Conservation (phyloP, 805 yeast species). For the Cyberlindnera maritima region DNA sequence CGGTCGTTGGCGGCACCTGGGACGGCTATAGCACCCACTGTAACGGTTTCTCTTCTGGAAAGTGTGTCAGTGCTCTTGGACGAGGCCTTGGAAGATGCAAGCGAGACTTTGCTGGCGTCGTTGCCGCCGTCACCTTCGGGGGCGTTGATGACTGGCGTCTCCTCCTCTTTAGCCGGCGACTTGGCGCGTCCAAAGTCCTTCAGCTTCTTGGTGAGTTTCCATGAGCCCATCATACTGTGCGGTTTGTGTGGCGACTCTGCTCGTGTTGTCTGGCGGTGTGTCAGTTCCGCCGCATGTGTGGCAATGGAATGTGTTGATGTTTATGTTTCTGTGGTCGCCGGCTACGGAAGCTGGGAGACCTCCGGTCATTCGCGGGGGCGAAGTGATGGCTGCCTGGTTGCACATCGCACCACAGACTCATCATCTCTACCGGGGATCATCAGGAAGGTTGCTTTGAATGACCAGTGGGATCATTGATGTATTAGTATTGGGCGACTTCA, state of each 20-base stretch:
- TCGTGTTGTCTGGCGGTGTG: background rate
- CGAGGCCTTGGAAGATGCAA: conserved; percentile 6
- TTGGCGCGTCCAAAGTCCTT: conserved; percentile 27
- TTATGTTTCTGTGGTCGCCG: background rate
- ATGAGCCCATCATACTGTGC: conserved; percentile 27
- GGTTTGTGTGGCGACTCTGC: background rate
- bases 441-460: too few species aligned
- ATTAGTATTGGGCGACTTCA: too few species aligned
- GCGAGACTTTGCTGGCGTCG: background rate
- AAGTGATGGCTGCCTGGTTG: too few species aligned
- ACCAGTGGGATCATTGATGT: too few species aligned
- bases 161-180: conserved; percentile 19
- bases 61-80: conserved; percentile 8
- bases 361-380: too few species aligned
- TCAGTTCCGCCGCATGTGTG: too few species aligned
- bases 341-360: too few species aligned
- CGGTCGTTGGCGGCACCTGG: conserved; percentile 1
- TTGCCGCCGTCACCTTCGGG: conserved; percentile 5
- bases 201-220: conserved; percentile 45
- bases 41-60: conserved; percentile 15
- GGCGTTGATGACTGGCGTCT: conserved; percentile 4
- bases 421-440: too few species aligned
- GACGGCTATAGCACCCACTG: background rate
- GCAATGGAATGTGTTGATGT: background rate
- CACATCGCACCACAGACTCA: too few species aligned